Evolutionary conservation across 768 basidiomycete genomes (phyloP), one percentile per base, ranked within the genome.

Genomic region (Lactarius sanguifluus): DNA sequence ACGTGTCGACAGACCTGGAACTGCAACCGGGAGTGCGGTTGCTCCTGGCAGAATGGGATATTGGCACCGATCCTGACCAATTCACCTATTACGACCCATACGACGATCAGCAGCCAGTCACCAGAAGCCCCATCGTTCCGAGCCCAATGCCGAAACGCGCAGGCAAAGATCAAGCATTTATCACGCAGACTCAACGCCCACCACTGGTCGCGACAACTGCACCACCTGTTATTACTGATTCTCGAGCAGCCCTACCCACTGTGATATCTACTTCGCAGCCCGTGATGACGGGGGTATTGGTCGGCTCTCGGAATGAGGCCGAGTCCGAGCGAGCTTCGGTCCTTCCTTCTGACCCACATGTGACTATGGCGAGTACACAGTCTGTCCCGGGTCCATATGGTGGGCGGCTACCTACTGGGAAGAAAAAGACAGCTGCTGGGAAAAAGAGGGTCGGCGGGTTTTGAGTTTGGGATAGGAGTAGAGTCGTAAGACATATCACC

Each of bases 371-470:
- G 45, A 91, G 83, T 69, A 93, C 91, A 2, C 91, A 94, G 73
- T 76, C 87, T 13, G 74, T 91, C 12, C 84, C 91, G 4, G 91
- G 92, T 3, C 83, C 81, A 0, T 85, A 86, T 76, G 92, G 91
- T 40, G 90, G 89, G 32, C 81, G 89, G 50, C 81, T 32, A 13
- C 20, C 43, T 56, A 18, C 81, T 28, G 65, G 69, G 7, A 90
- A 83, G 77, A 87, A 86, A 78, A 89, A 86, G 74, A 64, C 76
- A 34, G 74, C 34, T 0, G 12, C 32, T 1, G 57, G 69, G 23
- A 91, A 87, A 79, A 92, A 88, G 76, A 80, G 91, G 36, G 55
- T 91, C 50, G 89, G 89, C 12, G 92, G 92, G 8, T 94, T 94
- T 73, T 94, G 76, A 83, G 61, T 23, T 28, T 50, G 32, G 23